Evolutionary conservation across 257 asterid genomes (phyloP).

Genomic region (Nicotiana noctiflora): DNA sequence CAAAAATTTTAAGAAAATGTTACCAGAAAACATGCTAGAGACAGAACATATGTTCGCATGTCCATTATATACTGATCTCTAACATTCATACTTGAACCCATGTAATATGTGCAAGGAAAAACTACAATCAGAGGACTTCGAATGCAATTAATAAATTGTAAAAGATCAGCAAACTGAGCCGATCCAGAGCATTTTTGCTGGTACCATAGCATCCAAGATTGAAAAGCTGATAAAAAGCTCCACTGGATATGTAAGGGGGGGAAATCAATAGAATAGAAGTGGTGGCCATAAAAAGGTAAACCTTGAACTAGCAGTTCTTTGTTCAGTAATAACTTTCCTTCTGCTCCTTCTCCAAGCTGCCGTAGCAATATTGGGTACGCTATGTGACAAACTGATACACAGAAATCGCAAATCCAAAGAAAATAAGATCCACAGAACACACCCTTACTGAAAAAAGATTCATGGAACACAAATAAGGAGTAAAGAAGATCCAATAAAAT

Average conservation of each 20-base stretch:
- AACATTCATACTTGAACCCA: neutral
- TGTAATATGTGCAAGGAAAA: neutral
- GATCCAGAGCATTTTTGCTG: neutral
- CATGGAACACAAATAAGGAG: too few species aligned
- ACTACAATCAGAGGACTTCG: neutral
- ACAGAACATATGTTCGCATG: neutral
- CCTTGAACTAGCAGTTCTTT: conserved; percentile 98
- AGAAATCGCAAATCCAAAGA: conserved; percentile 20
- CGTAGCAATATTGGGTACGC: conserved; percentile 89
- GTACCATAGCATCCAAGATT: neutral
- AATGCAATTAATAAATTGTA: neutral
- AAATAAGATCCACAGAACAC: neutral
- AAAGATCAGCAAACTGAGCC: neutral
- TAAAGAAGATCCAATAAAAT: neutral
- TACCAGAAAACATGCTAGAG: neutral
- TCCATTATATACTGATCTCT: neutral
- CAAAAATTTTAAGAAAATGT: neutral
- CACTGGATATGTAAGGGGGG: neutral
- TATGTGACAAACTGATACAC: conserved; percentile 68
- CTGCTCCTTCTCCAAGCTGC: conserved; percentile 95
- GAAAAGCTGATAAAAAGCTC: neutral
- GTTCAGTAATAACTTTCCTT: conserved; percentile 80
- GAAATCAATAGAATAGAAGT: conserved; percentile 13
- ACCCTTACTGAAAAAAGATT: too few species aligned
- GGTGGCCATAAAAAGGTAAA: conserved; percentile 23